Percentiles rank a stretch among this genome's conserved stretches.
Conservation (phyloP, 352 stramenopile species). For the Pythium plurisporium region DNA sequence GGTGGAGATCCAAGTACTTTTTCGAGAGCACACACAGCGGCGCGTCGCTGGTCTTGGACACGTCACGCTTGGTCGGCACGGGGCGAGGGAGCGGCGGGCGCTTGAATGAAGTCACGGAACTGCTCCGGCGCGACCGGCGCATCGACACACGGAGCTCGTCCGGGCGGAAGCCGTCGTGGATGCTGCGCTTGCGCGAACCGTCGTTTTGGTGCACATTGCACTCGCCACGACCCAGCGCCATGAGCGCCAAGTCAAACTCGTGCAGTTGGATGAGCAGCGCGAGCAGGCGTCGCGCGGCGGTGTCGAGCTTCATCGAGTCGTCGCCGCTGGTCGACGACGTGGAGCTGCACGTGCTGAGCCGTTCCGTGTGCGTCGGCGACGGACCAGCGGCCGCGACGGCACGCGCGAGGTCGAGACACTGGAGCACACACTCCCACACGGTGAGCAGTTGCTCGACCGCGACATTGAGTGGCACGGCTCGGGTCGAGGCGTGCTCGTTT, state of each 20-base stretch:
- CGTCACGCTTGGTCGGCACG: slow-evolving; percentile 20
- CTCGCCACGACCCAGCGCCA: slow-evolving; percentile 41
- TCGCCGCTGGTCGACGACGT: slow-evolving; percentile 15
- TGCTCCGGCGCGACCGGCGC: slow-evolving; percentile 24
- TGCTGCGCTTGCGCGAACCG: slow-evolving; percentile 15
- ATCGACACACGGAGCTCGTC: slow-evolving; percentile 14
- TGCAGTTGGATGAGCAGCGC: slow-evolving; percentile 39
- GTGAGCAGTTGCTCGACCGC: slow-evolving; percentile 40
- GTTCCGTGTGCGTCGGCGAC: slow-evolving; percentile 7
- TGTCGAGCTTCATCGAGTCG: slow-evolving; percentile 32
- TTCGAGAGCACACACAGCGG: slow-evolving; percentile 47
- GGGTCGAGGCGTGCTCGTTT: slow-evolving; percentile 8
- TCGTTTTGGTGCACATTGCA: slow-evolving; percentile 40
- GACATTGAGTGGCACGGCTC: slow-evolving; percentile 29
- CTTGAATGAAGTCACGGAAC: slow-evolving; percentile 16
- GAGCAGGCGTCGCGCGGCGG: slow-evolving; percentile 33
- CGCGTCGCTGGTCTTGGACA: slow-evolving; percentile 15
- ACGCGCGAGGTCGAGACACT: slow-evolving; percentile 33
- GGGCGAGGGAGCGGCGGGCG: slow-evolving; percentile 3
- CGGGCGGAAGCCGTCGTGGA: slow-evolving; percentile 5
- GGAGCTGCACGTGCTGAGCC: slow-evolving; percentile 15
- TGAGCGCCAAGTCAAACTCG: slow-evolving; percentile 56
- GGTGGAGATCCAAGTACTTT: slow-evolving; percentile 56
- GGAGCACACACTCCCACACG: slow-evolving; percentile 55
- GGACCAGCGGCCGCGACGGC: not conserved